Conservation (phyloP, 2,329 filamentous ascomycete genomes). For the Diaporthe sp. region DNA sequence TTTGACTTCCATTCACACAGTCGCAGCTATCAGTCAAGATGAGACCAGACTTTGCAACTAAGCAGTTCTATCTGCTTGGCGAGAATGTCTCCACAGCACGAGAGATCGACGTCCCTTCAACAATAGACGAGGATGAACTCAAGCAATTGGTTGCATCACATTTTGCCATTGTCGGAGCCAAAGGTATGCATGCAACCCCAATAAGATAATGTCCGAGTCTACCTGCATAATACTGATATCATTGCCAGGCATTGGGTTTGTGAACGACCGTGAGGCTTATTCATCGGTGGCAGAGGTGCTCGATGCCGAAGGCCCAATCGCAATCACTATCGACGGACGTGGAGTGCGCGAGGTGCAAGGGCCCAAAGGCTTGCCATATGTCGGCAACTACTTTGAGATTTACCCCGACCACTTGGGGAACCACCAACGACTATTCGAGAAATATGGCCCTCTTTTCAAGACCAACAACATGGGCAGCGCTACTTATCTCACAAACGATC, state of each 20-base stretch:
- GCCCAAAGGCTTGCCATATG: slow-evolving; percentile 59
- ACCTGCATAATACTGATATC: not conserved
- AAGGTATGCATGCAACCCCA: slow-evolving; percentile 46
- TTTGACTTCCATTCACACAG: not conserved
- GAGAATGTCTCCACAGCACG: slow-evolving; percentile 52
- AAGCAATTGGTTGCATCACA: slow-evolving; percentile 55
- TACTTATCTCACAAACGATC: slow-evolving; percentile 65
- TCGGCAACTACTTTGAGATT: slow-evolving; percentile 67
- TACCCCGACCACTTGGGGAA: slow-evolving; percentile 71
- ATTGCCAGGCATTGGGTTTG: slow-evolving; percentile 53
- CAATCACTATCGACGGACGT: slow-evolving; percentile 63
- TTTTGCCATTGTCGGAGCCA: slow-evolving; percentile 58
- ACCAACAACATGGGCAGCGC: slow-evolving; percentile 64
- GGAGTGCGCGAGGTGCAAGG: slow-evolving; percentile 63
- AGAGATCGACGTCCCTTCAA: slow-evolving; percentile 52
- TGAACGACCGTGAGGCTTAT: slow-evolving; percentile 48
- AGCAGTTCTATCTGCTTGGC: slow-evolving; percentile 57
- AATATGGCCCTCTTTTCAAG: slow-evolving; percentile 64
- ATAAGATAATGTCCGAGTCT: not conserved
- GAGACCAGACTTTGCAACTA: slow-evolving; percentile 42
- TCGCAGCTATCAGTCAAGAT: slow-evolving; percentile 45
- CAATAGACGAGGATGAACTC: slow-evolving; percentile 52
- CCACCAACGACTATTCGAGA: slow-evolving; percentile 65
- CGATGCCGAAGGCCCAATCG: slow-evolving; percentile 49
- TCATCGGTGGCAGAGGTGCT: slow-evolving; percentile 52